Evolutionary conservation across 1,284 basidiomycete genomes (phyloP).

Genomic region (Ceratobasidium sp.): DNA sequence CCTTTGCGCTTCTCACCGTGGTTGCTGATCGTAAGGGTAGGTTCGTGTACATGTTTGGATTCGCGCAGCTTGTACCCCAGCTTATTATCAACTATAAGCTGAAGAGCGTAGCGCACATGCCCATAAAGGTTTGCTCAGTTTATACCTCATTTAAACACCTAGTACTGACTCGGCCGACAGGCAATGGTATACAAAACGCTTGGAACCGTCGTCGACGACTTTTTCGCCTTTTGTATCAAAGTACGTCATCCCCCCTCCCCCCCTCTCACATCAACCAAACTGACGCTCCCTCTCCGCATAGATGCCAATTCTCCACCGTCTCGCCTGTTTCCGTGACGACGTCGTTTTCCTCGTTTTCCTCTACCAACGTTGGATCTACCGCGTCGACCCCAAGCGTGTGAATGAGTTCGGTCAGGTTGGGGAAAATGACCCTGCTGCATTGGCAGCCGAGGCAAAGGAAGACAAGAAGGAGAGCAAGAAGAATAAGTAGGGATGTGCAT

Average conservation of each 20-base stretch:
- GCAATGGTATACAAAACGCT: conserved; percentile 96
- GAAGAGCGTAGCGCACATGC: conserved; percentile 93
- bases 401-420: conserved; percentile 95
- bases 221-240: conserved; percentile 74
- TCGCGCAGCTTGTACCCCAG: conserved; percentile 92
- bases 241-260: conserved; percentile 32
- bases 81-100: conserved; percentile 97
- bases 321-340: conserved; percentile 90
- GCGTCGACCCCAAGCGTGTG: conserved; percentile 89
- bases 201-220: conserved; percentile 90
- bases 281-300: conserved; percentile 53
- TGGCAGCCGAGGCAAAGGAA: conserved; percentile 22
- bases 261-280: conserved; percentile 10
- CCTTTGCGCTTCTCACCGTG: neutral
- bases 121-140: conserved; percentile 71
- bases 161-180: neutral
- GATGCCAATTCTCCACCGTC: conserved; percentile 93
- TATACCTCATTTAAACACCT: neutral
- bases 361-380: conserved; percentile 96
- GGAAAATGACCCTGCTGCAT: conserved; percentile 34
- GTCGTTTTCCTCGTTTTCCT: conserved; percentile 88
- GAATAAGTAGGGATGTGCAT: conserved; percentile 56
- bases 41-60: conserved; percentile 96
- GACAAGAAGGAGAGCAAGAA: conserved; percentile 62
- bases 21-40: conserved; percentile 61